Evolutionary conservation across 768 basidiomycete species (phyloP).

Genomic region (Leccinum fibrillosum): DNA sequence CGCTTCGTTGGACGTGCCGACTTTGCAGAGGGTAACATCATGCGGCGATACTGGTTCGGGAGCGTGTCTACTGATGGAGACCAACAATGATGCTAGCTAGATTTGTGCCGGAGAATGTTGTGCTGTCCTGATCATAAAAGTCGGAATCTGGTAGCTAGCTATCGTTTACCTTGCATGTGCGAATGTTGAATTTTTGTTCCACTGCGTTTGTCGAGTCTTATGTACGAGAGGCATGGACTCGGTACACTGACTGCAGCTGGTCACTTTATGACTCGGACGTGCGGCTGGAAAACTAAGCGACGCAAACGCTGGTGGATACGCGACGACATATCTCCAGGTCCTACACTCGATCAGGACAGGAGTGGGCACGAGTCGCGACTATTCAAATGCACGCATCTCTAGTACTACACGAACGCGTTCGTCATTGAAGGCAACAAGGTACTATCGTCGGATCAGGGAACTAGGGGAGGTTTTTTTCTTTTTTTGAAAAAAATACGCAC

Average conservation of each 20-base stretch:
- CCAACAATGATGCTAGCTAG: neutral
- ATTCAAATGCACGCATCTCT: conserved; percentile 41
- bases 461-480: no score
- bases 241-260: neutral
- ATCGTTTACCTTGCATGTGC: neutral
- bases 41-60: conserved; percentile 76
- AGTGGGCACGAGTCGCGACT: conserved; percentile 43
- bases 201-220: conserved; percentile 2
- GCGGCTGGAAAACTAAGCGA: neutral
- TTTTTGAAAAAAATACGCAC: no score
- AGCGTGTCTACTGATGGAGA: conserved; percentile 31
- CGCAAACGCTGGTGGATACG: neutral
- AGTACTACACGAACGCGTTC: conserved; percentile 62
- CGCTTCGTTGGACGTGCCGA: conserved; percentile 51
- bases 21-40: conserved; percentile 76
- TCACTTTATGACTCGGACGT: neutral
- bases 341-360: conserved; percentile 34
- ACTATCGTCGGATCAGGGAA: no score
- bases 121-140: neutral
- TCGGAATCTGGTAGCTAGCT: neutral
- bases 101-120: neutral
- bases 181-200: conserved; percentile 42
- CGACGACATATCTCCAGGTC: neutral
- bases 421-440: conserved; percentile 48
- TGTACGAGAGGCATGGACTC: conserved; percentile 5